Conservation (phyloP, 2,329 filamentous ascomycete species). For the Botryosphaeria agaves region DNA sequence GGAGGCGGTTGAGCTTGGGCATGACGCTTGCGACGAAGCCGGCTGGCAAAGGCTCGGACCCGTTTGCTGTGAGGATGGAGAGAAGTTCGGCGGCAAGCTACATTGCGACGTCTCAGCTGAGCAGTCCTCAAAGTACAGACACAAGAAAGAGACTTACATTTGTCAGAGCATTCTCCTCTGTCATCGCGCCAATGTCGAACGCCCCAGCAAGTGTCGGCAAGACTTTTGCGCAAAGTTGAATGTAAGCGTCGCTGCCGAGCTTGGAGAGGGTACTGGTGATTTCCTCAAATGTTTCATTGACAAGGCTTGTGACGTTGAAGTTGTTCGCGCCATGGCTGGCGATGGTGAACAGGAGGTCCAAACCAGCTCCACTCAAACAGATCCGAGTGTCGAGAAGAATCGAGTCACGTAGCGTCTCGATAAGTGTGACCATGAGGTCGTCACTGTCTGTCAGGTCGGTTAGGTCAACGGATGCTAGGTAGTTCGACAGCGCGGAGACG, state of each 20-base stretch:
- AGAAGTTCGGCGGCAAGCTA: slow-evolving; percentile 71
- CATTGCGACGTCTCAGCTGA: background rate
- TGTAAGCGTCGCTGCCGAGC: slow-evolving; percentile 48
- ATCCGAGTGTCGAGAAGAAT: slow-evolving; percentile 65
- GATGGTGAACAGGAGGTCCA: slow-evolving; percentile 74
- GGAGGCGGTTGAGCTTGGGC: slow-evolving; percentile 68
- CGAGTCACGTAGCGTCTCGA: slow-evolving; percentile 68
- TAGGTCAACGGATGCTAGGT: slow-evolving; percentile 64
- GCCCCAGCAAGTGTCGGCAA: slow-evolving; percentile 75
- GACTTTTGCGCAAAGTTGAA: slow-evolving; percentile 67
- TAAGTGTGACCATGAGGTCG: slow-evolving; percentile 77
- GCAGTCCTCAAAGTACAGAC: no score
- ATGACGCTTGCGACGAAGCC: slow-evolving; percentile 75
- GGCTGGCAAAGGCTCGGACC: slow-evolving; percentile 65
- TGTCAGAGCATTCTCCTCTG: slow-evolving; percentile 67
- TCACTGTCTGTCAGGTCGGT: slow-evolving; percentile 75
- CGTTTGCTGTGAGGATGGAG: slow-evolving; percentile 63
- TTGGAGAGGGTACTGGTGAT: slow-evolving; percentile 55
- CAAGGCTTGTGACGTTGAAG: slow-evolving; percentile 76
- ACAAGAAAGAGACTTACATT: slow-evolving; percentile 46
- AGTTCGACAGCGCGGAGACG: slow-evolving; percentile 46
- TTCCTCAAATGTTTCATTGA: slow-evolving; percentile 83
- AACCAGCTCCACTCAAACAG: slow-evolving; percentile 55
- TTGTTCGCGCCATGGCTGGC: slow-evolving; percentile 79
- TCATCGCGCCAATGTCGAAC: slow-evolving; percentile 75